Evolutionary conservation across 179 eudicot species (phyloP), one percentile per base, ranked within the genome.

Genomic region (Actinidia polygama): DNA sequence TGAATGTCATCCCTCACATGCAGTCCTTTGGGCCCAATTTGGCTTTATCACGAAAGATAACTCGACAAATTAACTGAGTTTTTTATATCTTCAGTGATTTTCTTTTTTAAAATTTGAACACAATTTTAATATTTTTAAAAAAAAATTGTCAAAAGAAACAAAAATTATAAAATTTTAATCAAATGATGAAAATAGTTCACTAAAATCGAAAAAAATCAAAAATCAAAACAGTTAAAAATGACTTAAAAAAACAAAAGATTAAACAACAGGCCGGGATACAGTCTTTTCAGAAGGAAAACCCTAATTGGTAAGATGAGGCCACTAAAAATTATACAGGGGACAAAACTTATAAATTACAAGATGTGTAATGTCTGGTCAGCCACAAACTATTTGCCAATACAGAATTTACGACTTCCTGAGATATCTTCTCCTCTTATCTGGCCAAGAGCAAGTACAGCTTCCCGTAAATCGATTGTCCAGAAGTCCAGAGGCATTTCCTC

Each of bases 381-480:
- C 21, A 10, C 1, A 21, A 46, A 69, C 49, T 86, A 96, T 91
- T 96, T 96, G 49, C 99, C 98, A 19, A 96, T 96, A 79, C 98
- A 96, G 86, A 96, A 96, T 90, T 93, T 96, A 84, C 90, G 24
- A 96, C 90, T 83, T 96, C 98, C 85, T 96, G 98, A 92, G 21
- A 96, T 88, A 57, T 96, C 98, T 79, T 95, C 98, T 57, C 99
- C 99, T 62, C 91, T 90, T 36, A 96, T 93, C 89, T 93, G 95
- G 40, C 93, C 98, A 54, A 96, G 94, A 21, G 96, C 95, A 78
- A 93, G 82, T 23, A 90, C 96, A 75, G 97, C 98, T 84, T 93
- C 99, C 85, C 99, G 88, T 77, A 96, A 83, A 86, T 96, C 98
- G 55, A 95, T 92, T 1, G 98, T 93, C 99, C 99, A 96, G 78